Percentiles rank a stretch among this genome's conserved stretches.
Evolutionary conservation across 768 basidiomycete genomes (phyloP).

Genomic region (Astraeus odoratus): DNA sequence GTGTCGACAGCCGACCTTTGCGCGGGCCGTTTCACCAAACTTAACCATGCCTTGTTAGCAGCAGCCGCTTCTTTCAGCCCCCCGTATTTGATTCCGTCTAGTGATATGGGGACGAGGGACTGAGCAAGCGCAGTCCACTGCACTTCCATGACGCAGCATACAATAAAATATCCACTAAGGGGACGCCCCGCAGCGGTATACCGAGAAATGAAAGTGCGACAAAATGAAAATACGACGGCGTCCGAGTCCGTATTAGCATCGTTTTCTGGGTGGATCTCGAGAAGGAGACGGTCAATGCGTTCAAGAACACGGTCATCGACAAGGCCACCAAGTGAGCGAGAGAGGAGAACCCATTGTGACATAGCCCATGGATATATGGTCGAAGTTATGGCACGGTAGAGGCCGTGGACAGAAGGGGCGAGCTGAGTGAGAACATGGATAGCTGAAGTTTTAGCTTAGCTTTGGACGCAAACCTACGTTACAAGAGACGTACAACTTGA

Average conservation of each 20-base stretch:
- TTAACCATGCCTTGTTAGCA: constrained; percentile 75
- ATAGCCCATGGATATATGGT: constrained; percentile 70
- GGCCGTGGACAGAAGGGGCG: constrained; percentile 77
- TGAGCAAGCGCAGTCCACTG: constrained; percentile 84
- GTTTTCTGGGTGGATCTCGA: constrained; percentile 51
- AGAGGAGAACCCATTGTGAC: constrained; percentile 55
- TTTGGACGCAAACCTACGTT: not conserved
- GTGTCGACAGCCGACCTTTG: constrained; percentile 29
- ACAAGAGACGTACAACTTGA: constrained; percentile 42
- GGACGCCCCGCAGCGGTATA: constrained; percentile 74
- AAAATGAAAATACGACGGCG: constrained; percentile 45
- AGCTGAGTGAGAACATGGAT: constrained; percentile 67
- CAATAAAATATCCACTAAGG: constrained; percentile 78
- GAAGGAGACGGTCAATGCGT: constrained; percentile 60
- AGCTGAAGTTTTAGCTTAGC: constrained; percentile 34
- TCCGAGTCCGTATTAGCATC: constrained; percentile 33
- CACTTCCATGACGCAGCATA: constrained; percentile 84
- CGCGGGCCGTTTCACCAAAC: constrained; percentile 51
- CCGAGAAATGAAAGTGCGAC: constrained; percentile 65
- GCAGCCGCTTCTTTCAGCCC: constrained; percentile 63
- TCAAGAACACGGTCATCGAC: constrained; percentile 64
- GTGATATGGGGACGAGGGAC: constrained; percentile 40
- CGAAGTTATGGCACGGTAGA: constrained; percentile 80
- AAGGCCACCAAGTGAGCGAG: constrained; percentile 48
- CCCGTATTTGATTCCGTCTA: constrained; percentile 12